These are phyloP conservation scores for Fraxinus sp. DNA, from an alignment of 305 asterid genomes.

Conservation along the genomic window DNA sequence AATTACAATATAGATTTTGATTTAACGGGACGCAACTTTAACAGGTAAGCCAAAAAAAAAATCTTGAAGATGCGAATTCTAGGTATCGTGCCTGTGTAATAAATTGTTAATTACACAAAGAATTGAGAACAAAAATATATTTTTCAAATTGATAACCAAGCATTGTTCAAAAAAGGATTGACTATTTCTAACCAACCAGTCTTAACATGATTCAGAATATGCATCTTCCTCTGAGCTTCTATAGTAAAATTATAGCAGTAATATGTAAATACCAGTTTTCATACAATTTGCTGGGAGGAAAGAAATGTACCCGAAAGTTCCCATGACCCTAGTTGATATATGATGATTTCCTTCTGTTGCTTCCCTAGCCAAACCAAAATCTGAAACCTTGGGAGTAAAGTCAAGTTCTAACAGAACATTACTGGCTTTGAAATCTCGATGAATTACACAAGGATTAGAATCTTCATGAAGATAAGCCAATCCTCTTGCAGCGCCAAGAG, in stretches of 20 bases:
- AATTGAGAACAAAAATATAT: too few species aligned
- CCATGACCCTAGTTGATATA: slow-evolving; percentile 96
- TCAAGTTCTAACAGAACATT: slow-evolving; percentile 84
- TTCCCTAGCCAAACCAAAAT: slow-evolving; percentile 95
- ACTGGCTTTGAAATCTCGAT: slow-evolving; percentile 91
- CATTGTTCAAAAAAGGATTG: neutral
- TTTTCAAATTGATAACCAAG: neutral
- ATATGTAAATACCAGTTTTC: neutral
- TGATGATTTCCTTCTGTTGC: slow-evolving; percentile 88
- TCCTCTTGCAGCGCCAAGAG: slow-evolving; percentile 96
- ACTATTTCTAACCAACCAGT: neutral
- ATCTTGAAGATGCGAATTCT: neutral
- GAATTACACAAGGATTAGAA: slow-evolving; percentile 94
- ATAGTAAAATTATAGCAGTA: neutral
- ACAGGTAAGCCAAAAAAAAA: neutral
- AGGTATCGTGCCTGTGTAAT: neutral
- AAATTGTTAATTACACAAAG: neutral
- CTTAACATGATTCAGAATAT: neutral
- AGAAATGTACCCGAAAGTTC: slow-evolving; percentile 85
- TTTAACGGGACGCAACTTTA: neutral
- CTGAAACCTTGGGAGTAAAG: slow-evolving; percentile 92
- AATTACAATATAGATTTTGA: neutral
- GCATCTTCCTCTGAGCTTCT: neutral
- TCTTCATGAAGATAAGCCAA: slow-evolving; percentile 96
- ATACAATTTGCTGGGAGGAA: neutral